Evolutionary conservation across 306 rosid species (phyloP).

Genomic region (Benincasa hispida): DNA sequence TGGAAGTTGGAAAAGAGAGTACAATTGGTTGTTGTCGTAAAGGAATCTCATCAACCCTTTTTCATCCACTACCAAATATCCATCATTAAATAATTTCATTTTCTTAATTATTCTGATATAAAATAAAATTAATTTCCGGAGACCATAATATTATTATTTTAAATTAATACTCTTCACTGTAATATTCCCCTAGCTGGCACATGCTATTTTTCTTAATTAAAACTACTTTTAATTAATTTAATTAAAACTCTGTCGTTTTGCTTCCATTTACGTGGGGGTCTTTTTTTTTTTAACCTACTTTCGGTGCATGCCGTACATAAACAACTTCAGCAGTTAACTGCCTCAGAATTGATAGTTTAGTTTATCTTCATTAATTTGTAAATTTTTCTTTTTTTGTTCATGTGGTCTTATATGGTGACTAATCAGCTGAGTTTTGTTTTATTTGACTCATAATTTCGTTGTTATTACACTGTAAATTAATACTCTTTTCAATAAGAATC

Average conservation of each 20-base stretch:
- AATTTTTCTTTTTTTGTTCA: background rate
- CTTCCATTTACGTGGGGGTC: background rate
- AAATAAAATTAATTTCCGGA: background rate
- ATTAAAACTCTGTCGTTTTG: background rate
- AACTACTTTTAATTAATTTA: background rate
- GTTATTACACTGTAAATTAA: background rate
- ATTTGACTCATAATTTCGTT: background rate
- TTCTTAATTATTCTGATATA: background rate
- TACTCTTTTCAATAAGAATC: background rate
- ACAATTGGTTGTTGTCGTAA: conserved; percentile 8
- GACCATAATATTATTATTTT: background rate
- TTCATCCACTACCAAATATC: conserved; percentile 1
- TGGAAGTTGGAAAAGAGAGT: conserved; percentile 4
- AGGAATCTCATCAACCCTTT: conserved; percentile 2
- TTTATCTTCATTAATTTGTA: background rate
- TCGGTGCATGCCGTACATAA: background rate
- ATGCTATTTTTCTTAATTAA: background rate
- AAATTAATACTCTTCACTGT: background rate
- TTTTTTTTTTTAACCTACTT: background rate
- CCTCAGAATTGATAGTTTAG: background rate
- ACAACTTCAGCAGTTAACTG: background rate
- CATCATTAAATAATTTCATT: background rate
- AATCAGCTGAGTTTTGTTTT: background rate
- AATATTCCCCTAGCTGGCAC: conserved; percentile 11
- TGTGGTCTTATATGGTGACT: background rate